Evolutionary conservation across 805 yeast species (phyloP).

Genomic region (Yarrowia sp.): DNA sequence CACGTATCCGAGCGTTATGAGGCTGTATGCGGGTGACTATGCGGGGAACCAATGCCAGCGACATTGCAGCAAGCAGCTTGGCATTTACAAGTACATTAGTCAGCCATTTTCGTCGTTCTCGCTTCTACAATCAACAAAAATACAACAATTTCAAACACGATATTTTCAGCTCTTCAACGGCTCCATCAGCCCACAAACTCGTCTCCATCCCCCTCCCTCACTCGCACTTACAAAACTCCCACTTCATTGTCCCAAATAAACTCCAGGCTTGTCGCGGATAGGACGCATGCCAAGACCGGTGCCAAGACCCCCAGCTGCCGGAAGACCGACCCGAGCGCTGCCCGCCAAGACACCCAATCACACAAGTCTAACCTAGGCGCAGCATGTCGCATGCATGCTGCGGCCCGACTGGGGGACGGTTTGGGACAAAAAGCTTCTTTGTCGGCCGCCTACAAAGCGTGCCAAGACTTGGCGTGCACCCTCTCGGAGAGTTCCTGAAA

Average conservation of each 20-base stretch:
- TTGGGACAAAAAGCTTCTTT: constrained; percentile 6
- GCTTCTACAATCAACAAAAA: too few relatives aligned
- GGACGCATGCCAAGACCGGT: constrained; percentile 34
- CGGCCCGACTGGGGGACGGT: constrained; percentile 28
- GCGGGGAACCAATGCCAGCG: constrained; percentile 22
- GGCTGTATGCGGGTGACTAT: constrained; percentile 33
- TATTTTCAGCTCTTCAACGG: too few relatives aligned
- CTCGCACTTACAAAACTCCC: too few relatives aligned
- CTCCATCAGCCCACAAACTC: too few relatives aligned
- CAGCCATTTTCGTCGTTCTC: too few relatives aligned
- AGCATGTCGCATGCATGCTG: constrained; percentile 1
- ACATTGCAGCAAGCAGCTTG: constrained; percentile 2
- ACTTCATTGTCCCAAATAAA: neutral
- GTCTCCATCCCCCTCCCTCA: too few relatives aligned
- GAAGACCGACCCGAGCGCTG: constrained; percentile 30
- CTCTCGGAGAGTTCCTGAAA: constrained; percentile 11
- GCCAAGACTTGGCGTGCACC: constrained; percentile 21
- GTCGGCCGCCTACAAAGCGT: neutral
- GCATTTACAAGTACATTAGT: too few relatives aligned
- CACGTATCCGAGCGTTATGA: constrained; percentile 27
- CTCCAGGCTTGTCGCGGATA: constrained; percentile 20
- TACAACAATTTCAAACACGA: too few relatives aligned
- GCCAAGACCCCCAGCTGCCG: constrained; percentile 31
- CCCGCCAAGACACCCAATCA: constrained; percentile 32
- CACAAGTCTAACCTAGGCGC: neutral